Base-by-base conservation (phyloP, 495 filamentous ascomycete species). In the Penicillium paxilli region DNA sequence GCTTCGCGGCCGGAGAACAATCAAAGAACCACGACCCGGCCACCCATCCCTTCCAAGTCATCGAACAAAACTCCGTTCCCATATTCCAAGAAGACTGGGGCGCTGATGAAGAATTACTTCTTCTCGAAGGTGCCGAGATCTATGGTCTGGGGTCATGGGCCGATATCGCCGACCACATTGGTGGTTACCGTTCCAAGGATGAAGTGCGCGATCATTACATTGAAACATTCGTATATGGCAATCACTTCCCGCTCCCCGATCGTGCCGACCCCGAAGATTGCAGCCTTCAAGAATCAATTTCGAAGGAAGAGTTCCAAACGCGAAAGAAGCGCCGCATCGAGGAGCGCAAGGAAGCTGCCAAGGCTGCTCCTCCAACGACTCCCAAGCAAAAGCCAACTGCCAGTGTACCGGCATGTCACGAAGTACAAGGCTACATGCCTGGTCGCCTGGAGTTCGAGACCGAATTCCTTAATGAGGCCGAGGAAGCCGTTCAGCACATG, bases 341-440 rank as follows among this genome's bases (percentile, higher is more conserved):
- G 67, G 84, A 92, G 62, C 81, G 91, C 54, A 93, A 96, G 62
- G 91, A 97, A 55, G 88, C 85, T 11, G 87, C 89, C 26, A 92
- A 90, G 71, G 87, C 89, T 40, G 89, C 90, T 1, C 85, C 90
- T 6, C 87, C 91, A 4, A 80, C 90, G 20, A 88, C 89, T 17
- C 92, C 94, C 11, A 96, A 96, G 71, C 90, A 92, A 66, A 98
- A 98, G 63, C 94, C 94, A 0, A 97, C 92, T 2, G 91, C 92
- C 21, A 91, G 87, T 74, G 90, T 95, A 3, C 94, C 94, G 14
- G 83, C 92, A 23, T 98, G 95, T 67, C 94, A 99, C 70, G 94
- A 99, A 68, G 93, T 99, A 23, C 89, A 95, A 66, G 94, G 94
- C 4, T 99, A 96, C 70, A 99, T 99, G 94, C 94, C 94, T 2